Percentiles rank a stretch among this genome's conserved stretches.
Evolutionary conservation across 2,329 filamentous ascomycete species (phyloP).

Genomic region (Xylariomycetidae sp.): DNA sequence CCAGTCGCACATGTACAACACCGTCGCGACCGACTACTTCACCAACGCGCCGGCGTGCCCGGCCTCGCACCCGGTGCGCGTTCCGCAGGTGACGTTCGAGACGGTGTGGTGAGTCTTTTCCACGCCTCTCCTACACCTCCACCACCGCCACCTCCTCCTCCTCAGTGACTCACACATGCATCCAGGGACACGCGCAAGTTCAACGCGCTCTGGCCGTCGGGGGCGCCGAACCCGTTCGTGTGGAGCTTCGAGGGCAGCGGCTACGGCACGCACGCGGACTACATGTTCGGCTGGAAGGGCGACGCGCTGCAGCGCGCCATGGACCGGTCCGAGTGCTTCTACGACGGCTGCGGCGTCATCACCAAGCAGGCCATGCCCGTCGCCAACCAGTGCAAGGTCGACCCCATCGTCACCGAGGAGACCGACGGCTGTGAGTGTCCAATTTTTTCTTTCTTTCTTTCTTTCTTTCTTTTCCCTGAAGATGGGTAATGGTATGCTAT

Average conservation of each 20-base stretch:
- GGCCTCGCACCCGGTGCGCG: slow-evolving; percentile 21
- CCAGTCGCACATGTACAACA: slow-evolving; percentile 21
- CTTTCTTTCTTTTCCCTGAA: no score
- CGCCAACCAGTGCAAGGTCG: slow-evolving; percentile 19
- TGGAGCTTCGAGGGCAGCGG: slow-evolving; percentile 20
- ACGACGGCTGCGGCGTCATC: slow-evolving; percentile 22
- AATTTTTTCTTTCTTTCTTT: no score
- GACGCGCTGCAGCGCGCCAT: slow-evolving; percentile 25
- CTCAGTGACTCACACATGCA: no score
- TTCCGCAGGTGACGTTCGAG: slow-evolving; percentile 33
- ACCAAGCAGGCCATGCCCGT: slow-evolving; percentile 19
- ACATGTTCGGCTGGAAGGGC: slow-evolving; percentile 30
- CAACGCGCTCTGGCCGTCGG: slow-evolving; percentile 28
- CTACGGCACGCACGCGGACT: slow-evolving; percentile 29
- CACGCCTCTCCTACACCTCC: no score
- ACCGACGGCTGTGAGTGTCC: slow-evolving; percentile 24
- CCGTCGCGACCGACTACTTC: slow-evolving; percentile 13
- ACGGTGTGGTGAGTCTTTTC: slow-evolving; percentile 33
- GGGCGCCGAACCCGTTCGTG: slow-evolving; percentile 21
- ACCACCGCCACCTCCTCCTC: no score
- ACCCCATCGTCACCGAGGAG: slow-evolving; percentile 18
- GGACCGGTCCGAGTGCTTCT: slow-evolving; percentile 32
- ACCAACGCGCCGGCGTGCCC: slow-evolving; percentile 21
- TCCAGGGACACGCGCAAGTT: slow-evolving; percentile 30
- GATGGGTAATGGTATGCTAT: no score